phyloP scores from a whole-genome alignment of 2,329 filamentous ascomycete genomes.

The Ascochyta rabiei region DNA sequence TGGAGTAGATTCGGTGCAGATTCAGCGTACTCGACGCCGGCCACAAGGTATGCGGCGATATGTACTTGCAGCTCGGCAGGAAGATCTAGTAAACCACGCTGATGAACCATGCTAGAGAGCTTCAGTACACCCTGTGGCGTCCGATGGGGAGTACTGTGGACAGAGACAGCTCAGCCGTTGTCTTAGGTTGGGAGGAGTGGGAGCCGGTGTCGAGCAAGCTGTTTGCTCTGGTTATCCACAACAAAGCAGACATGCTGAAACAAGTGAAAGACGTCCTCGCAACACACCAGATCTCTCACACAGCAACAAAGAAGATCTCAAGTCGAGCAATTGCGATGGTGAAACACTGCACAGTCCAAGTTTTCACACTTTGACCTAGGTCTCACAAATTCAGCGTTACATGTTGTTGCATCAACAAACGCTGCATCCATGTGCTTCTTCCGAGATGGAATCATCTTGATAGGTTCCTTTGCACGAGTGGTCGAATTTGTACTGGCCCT shows the following conservation, averaged over 20 bases:
- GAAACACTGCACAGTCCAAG: too few species aligned
- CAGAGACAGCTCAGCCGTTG: neutral
- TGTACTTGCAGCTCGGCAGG: slow-evolving; percentile 1
- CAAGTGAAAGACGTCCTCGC: neutral
- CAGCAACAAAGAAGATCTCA: too few species aligned
- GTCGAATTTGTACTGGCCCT: too few species aligned
- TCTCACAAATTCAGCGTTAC: too few species aligned
- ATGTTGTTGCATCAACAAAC: too few species aligned
- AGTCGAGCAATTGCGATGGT: too few species aligned
- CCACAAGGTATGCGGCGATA: neutral
- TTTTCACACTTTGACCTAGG: too few species aligned
- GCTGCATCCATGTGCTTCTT: too few species aligned
- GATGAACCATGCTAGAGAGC: neutral
- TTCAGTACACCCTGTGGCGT: neutral
- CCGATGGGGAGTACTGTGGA: neutral
- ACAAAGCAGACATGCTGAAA: neutral
- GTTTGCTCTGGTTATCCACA: neutral
- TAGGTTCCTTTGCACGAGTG: too few species aligned
- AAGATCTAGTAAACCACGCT: neutral
- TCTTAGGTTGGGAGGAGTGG: neutral
- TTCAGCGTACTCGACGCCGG: neutral
- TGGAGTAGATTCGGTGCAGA: neutral
- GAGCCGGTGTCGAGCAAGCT: neutral
- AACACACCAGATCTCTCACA: neutral
- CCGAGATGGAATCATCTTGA: too few species aligned